phyloP scores from a whole-genome alignment of 495 filamentous ascomycete species.

The Aspergillus incahuasiensis region DNA sequence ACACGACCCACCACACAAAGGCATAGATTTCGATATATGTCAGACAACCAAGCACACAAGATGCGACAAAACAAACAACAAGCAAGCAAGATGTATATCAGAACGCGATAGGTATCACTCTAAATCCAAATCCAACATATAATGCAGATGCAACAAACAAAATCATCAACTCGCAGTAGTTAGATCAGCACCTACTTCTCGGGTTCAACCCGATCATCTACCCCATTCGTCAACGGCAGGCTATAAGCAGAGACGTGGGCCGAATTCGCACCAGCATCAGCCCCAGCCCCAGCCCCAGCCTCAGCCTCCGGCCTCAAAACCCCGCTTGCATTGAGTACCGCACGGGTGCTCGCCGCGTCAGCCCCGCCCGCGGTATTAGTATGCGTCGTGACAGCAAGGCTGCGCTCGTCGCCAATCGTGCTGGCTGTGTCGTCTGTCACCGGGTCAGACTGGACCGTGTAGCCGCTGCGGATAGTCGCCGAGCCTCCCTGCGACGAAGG shows the following conservation, averaged over 20 bases:
- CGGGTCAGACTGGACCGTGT: conserved; percentile 23
- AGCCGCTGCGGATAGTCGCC: conserved; percentile 29
- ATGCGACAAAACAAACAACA: not conserved
- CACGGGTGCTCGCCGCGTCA: conserved; percentile 37
- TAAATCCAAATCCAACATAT: too few species aligned
- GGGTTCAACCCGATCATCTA: not conserved
- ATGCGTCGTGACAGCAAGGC: conserved; percentile 17
- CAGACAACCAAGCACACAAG: not conserved
- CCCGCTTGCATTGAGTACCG: conserved; percentile 30
- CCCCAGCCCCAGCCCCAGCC: too few species aligned
- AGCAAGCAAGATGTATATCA: not conserved
- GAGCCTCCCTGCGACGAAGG: conserved; percentile 27
- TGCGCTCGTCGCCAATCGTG: conserved; percentile 30
- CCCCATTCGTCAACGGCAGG: conserved; percentile 8
- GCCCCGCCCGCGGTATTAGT: conserved; percentile 8
- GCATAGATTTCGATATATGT: conserved; percentile 5
- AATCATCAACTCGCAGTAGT: too few species aligned
- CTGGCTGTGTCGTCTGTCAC: conserved; percentile 23
- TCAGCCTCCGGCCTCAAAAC: conserved; percentile 25
- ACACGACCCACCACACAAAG: too few species aligned
- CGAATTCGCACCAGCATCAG: conserved; percentile 19
- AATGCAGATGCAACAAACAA: too few species aligned
- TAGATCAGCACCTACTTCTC: not conserved
- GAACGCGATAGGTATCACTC: not conserved
- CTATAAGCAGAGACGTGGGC: conserved; percentile 27